Conservation (phyloP, 768 basidiomycete species). For the Strobilomyces echinocephalus region DNA sequence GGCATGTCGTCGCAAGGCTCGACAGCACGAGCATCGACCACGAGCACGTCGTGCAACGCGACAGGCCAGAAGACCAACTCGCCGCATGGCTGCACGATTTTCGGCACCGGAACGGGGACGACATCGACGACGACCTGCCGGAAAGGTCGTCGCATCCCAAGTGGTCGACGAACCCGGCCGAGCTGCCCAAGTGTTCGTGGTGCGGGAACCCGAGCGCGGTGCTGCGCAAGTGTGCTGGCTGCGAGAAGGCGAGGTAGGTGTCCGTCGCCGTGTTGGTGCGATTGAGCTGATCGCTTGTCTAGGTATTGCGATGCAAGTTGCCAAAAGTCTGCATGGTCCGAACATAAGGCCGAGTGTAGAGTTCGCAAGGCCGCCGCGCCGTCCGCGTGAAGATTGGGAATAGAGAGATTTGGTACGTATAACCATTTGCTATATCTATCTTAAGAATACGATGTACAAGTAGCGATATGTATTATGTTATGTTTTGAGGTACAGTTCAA, state of each 20-base stretch:
- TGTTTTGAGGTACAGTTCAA: too few relatives aligned
- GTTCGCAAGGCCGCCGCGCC: not conserved
- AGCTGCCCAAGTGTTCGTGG: constrained; percentile 56
- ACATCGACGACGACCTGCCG: constrained; percentile 28
- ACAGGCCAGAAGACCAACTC: constrained; percentile 52
- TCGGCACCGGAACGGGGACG: constrained; percentile 37
- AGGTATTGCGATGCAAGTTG: constrained; percentile 16
- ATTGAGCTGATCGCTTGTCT: not conserved
- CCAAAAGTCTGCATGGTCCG: constrained; percentile 15
- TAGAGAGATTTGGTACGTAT: not conserved
- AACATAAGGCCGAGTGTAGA: constrained; percentile 13
- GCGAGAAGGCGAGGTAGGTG: constrained; percentile 37
- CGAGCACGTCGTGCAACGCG: constrained; percentile 29
- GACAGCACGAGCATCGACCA: constrained; percentile 30
- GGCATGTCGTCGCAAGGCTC: constrained; percentile 36
- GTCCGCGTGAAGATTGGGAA: not conserved
- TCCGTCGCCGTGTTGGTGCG: not conserved
- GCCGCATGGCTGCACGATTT: constrained; percentile 53
- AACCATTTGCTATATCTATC: not conserved
- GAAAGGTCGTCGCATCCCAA: constrained; percentile 38
- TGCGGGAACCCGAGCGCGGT: constrained; percentile 60
- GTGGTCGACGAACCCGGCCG: constrained; percentile 45
- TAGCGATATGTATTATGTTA: too few relatives aligned
- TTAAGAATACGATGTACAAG: constrained; percentile 9
- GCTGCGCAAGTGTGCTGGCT: constrained; percentile 48